A percentile compares a stretch with the other conserved stretches of the same genome.
phyloP scores from a whole-genome alignment of 73 alveolate genomes.

The Tetrahymena elliotti region DNA sequence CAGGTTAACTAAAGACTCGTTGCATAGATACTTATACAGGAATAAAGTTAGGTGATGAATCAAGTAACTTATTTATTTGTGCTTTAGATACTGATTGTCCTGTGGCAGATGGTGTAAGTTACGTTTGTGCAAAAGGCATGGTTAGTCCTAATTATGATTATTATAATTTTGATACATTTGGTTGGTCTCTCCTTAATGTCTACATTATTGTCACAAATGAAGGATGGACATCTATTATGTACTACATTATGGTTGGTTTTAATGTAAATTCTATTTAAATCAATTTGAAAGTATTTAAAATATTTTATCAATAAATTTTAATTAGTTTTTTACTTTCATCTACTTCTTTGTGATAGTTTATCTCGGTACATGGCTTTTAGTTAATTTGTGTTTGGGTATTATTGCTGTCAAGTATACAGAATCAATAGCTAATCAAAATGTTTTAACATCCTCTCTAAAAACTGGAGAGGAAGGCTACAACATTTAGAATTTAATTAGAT shows the following conservation, averaged over 20 bases:
- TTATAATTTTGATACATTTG: conserved; percentile 42
- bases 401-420: conserved; percentile 57
- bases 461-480: not conserved
- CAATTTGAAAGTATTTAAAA: not conserved
- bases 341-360: conserved; percentile 69
- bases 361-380: conserved; percentile 80
- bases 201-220: conserved; percentile 67
- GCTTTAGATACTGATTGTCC: conserved; percentile 46
- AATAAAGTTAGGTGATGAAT: conserved; percentile 42
- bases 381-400: conserved; percentile 84
- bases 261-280: not conserved
- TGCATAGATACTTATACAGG: conserved; percentile 67
- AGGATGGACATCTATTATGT: conserved; percentile 85
- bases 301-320: conserved; percentile 4
- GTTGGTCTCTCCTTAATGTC: conserved; percentile 55
- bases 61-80: conserved; percentile 37
- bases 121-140: conserved; percentile 22
- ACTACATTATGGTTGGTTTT: conserved; percentile 54
- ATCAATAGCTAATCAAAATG: not conserved
- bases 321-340: conserved; percentile 14
- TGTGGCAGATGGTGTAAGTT: conserved; percentile 5
- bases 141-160: conserved; percentile 34
- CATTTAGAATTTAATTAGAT: not conserved
- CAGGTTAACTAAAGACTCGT: conserved; percentile 76
- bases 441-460: not conserved